These are phyloP conservation scores for Pythium monospermum DNA, from an alignment of 352 stramenopile genomes.

Conservation along the genomic window DNA sequence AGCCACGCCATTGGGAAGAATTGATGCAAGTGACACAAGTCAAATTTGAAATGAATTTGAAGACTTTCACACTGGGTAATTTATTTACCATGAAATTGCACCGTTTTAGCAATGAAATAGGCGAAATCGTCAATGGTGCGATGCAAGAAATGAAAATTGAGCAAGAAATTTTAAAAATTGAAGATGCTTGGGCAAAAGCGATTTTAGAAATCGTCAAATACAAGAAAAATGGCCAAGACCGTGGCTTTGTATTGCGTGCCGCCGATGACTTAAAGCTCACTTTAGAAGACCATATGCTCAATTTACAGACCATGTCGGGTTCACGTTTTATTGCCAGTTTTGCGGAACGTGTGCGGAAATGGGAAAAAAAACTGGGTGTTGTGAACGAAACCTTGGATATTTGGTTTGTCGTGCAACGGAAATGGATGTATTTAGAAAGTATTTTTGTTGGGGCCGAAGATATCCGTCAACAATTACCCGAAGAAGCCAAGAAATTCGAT, in stretches of 20 bases:
- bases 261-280: conserved; percentile 81
- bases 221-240: conserved; percentile 87
- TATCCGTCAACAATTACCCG: conserved; percentile 90
- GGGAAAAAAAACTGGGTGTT: conserved; percentile 87
- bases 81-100: conserved; percentile 93
- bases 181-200: conserved; percentile 88
- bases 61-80: conserved; percentile 90
- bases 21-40: conserved; percentile 88
- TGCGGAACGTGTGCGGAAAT: conserved; percentile 85
- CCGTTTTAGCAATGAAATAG: conserved; percentile 86
- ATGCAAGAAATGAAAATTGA: conserved; percentile 95
- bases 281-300: conserved; percentile 87
- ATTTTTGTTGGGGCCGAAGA: conserved; percentile 93
- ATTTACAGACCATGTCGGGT: conserved; percentile 87
- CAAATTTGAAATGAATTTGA: conserved; percentile 91
- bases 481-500: conserved; percentile 94
- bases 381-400: conserved; percentile 91
- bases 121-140: conserved; percentile 90
- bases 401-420: conserved; percentile 92
- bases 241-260: conserved; percentile 77
- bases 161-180: conserved; percentile 90
- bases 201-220: conserved; percentile 91
- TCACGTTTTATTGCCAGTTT: conserved; percentile 91
- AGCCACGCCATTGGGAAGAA: conserved; percentile 88
- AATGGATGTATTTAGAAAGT: conserved; percentile 95